These are phyloP conservation scores for Medicago lupulina DNA, from an alignment of 306 rosid genomes.

Conservation along the genomic window DNA sequence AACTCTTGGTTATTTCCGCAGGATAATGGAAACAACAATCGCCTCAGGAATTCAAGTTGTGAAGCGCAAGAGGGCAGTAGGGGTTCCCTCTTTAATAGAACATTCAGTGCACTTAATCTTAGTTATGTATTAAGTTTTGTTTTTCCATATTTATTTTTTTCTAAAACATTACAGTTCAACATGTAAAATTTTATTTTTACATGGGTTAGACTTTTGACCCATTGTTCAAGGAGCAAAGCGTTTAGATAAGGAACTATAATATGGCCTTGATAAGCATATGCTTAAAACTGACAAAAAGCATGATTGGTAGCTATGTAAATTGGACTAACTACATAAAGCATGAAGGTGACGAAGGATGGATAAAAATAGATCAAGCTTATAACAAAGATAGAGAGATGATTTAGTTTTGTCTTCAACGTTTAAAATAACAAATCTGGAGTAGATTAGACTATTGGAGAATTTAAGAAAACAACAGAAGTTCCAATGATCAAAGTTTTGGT, in stretches of 20 bases:
- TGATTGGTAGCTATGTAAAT: no score
- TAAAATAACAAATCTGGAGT: no score
- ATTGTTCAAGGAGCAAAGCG: constrained; percentile 15
- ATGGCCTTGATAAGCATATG: neutral
- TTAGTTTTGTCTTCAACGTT: neutral
- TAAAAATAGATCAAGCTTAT: no score
- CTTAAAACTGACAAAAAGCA: neutral
- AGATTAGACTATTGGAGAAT: no score
- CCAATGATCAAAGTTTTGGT: neutral
- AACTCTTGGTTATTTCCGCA: constrained; percentile 30
- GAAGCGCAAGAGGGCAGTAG: constrained; percentile 32
- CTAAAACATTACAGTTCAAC: constrained; percentile 1
- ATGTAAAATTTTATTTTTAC: constrained; percentile 4
- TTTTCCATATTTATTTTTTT: constrained; percentile 6
- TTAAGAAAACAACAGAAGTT: neutral
- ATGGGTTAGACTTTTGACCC: constrained; percentile 34
- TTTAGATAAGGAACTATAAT: neutral
- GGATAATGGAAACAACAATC: constrained; percentile 37
- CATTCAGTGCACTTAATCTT: constrained; percentile 23
- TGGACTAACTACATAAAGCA: no score
- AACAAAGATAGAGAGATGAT: no score
- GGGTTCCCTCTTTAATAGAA: constrained; percentile 22
- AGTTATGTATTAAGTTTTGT: constrained; percentile 7
- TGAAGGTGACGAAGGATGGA: no score
- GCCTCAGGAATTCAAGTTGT: constrained; percentile 36